These are phyloP conservation scores for Isabelozyma gotoi DNA, from an alignment of 805 yeast genomes.

Conservation along the genomic window DNA sequence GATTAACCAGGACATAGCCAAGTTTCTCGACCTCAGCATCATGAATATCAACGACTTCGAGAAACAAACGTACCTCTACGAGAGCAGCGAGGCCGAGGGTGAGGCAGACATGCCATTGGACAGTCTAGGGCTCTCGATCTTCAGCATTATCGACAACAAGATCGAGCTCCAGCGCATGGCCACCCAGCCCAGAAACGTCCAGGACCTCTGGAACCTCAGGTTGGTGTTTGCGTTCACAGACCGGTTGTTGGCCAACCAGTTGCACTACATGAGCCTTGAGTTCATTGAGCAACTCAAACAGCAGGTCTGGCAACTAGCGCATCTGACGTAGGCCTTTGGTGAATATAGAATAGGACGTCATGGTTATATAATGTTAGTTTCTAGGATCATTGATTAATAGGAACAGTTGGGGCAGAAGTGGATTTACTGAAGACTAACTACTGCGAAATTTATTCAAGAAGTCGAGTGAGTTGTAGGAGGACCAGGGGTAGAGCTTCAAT, in stretches of 20 bases:
- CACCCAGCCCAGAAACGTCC: constrained; percentile 37
- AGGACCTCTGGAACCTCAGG: constrained; percentile 65
- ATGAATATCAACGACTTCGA: constrained; percentile 26
- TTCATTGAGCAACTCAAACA: constrained; percentile 55
- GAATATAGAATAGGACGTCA: too few species aligned
- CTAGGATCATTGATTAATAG: too few species aligned
- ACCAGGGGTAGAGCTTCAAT: too few species aligned
- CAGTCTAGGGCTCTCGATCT: constrained; percentile 40
- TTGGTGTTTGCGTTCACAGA: constrained; percentile 64
- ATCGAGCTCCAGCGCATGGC: constrained; percentile 50
- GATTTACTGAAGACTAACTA: too few species aligned
- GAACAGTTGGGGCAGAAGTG: too few species aligned
- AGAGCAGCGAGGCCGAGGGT: constrained; percentile 15
- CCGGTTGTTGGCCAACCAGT: constrained; percentile 29
- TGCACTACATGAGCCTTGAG: constrained; percentile 47
- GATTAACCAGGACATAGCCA: constrained; percentile 22
- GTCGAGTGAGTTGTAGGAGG: too few species aligned
- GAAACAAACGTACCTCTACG: constrained; percentile 28
- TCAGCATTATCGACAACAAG: constrained; percentile 51
- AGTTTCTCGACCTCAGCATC: constrained; percentile 20
- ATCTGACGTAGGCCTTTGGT: too few species aligned
- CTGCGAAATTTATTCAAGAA: too few species aligned
- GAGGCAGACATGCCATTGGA: constrained; percentile 16
- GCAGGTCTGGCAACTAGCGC: constrained; percentile 30
- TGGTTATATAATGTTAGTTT: too few species aligned